These are phyloP conservation scores for Phytophthora aleatoria DNA, from an alignment of 352 stramenopile genomes.

Conservation along the genomic window DNA sequence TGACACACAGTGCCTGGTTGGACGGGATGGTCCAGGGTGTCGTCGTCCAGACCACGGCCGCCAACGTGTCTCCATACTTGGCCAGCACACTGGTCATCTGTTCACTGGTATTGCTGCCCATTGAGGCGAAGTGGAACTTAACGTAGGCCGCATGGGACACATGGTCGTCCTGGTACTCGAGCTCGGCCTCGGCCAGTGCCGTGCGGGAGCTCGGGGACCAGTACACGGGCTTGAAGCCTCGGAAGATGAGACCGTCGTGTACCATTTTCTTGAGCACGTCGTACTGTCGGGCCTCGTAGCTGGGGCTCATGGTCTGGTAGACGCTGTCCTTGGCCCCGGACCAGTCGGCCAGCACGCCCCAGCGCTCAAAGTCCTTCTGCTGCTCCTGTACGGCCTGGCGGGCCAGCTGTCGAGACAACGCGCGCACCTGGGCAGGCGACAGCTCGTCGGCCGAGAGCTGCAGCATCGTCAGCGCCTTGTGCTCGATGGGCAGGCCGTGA, in stretches of 20 bases:
- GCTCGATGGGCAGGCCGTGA: slow-evolving; percentile 98
- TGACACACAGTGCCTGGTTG: slow-evolving; percentile 98
- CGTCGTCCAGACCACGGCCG: slow-evolving; percentile 96
- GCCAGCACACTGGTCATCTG: slow-evolving; percentile 31
- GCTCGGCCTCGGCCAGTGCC: slow-evolving; percentile 97
- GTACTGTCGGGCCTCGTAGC: slow-evolving; percentile 97
- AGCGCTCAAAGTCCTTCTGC: slow-evolving; percentile 92
- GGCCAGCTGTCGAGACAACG: slow-evolving; percentile 92
- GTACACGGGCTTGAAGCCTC: slow-evolving; percentile 98
- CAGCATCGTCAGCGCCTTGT: slow-evolving; percentile 96
- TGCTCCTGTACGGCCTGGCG: slow-evolving; percentile 94
- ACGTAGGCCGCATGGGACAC: slow-evolving; percentile 96
- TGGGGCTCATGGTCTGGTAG: slow-evolving; percentile 95
- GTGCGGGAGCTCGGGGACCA: slow-evolving; percentile 98
- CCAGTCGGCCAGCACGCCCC: slow-evolving; percentile 93
- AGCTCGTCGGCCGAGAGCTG: slow-evolving; percentile 62
- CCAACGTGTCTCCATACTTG: slow-evolving; percentile 53
- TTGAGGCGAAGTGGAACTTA: slow-evolving; percentile 67
- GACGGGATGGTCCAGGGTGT: slow-evolving; percentile 99
- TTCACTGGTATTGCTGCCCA: slow-evolving; percentile 27
- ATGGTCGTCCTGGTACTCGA: slow-evolving; percentile 98
- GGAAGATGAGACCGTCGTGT: slow-evolving; percentile 94
- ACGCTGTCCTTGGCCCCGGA: slow-evolving; percentile 63
- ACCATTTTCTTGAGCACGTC: slow-evolving; percentile 98
- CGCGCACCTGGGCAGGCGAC: slow-evolving; percentile 91